Percentiles rank a stretch among this genome's conserved stretches.
These are phyloP conservation scores for Salvia rosmarinus DNA, from an alignment of 257 asterid species.

Conservation along the genomic window DNA sequence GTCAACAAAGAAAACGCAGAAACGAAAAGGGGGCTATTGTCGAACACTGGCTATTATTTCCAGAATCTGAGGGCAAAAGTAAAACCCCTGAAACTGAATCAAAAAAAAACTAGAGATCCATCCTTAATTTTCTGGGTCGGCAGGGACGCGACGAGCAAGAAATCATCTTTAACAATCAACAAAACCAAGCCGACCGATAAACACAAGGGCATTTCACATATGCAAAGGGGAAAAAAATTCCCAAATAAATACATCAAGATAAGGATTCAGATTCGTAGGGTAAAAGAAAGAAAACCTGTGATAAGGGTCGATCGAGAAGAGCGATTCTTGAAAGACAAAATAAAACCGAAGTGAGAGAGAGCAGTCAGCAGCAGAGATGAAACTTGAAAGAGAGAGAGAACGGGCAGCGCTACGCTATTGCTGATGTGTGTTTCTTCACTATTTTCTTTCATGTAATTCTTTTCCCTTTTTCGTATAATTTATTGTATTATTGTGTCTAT, in stretches of 20 bases:
- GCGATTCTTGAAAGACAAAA: conserved; percentile 8
- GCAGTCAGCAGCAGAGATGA: conserved; percentile 38
- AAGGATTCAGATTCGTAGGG: conserved; percentile 24
- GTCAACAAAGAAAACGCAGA: not conserved
- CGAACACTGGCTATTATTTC: conserved; percentile 14
- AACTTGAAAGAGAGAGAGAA: conserved; percentile 13
- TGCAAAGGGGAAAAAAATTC: not conserved
- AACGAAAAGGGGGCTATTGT: conserved; percentile 4
- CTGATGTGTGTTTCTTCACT: conserved; percentile 25
- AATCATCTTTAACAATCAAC: conserved; percentile 16
- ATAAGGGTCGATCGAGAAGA: conserved; percentile 34
- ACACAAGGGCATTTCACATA: conserved; percentile 4
- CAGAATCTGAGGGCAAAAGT: not conserved
- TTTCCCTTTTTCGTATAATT: not conserved
- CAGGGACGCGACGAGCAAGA: not conserved
- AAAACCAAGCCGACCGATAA: conserved; percentile 14
- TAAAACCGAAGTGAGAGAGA: conserved; percentile 26
- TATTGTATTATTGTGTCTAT: too few relatives aligned
- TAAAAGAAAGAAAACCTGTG: conserved; percentile 33
- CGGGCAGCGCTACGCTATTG: conserved; percentile 11
- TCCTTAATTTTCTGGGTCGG: not conserved
- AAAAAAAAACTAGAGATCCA: conserved; percentile 27
- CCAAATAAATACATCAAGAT: not conserved
- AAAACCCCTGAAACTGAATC: conserved; percentile 27
- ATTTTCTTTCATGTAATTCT: not conserved